A percentile compares a stretch with the other conserved stretches of the same genome.
Conservation (phyloP, 139 green algal genomes). For the Edaphochlamys debaryana region DNA sequence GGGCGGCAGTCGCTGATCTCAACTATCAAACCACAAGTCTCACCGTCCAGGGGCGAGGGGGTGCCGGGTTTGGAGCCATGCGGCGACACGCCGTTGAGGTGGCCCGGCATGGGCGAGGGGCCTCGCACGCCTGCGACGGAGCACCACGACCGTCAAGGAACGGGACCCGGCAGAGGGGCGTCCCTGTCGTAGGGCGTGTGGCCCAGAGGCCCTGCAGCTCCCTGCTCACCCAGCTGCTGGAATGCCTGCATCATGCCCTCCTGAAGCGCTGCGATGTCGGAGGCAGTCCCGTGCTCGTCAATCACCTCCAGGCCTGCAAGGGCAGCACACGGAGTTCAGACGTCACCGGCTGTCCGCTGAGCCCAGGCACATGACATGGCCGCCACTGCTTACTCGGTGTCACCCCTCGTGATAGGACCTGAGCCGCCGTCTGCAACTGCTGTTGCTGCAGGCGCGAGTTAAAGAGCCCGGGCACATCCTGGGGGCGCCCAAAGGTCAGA, state of each 20-base stretch:
- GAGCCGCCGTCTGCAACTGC: neutral
- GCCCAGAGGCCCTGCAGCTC: too few species aligned
- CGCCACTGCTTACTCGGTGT: too few species aligned
- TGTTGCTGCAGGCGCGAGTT: conserved; percentile 43
- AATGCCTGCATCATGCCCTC: conserved; percentile 64
- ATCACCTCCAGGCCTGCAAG: conserved; percentile 72
- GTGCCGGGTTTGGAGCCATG: conserved; percentile 61
- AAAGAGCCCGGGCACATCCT: conserved; percentile 67
- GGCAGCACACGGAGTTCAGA: too few species aligned
- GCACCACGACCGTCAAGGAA: neutral
- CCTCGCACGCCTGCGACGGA: conserved; percentile 34
- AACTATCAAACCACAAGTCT: too few species aligned
- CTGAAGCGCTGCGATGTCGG: conserved; percentile 60
- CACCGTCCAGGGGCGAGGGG: conserved; percentile 56
- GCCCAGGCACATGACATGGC: too few species aligned
- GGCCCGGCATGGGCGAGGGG: conserved; percentile 43
- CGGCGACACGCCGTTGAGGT: conserved; percentile 48
- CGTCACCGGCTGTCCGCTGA: too few species aligned
- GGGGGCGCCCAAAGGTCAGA: too few species aligned
- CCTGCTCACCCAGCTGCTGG: conserved; percentile 68
- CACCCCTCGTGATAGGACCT: conserved; percentile 22
- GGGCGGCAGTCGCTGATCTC: too few species aligned
- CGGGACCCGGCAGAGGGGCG: too few species aligned
- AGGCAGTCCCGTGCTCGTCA: conserved; percentile 68
- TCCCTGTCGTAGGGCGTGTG: too few species aligned